Evolutionary conservation across 176 grass and related monocot genomes (phyloP), one percentile per base, ranked within the genome.

Genomic region (Pharus latifolius): DNA sequence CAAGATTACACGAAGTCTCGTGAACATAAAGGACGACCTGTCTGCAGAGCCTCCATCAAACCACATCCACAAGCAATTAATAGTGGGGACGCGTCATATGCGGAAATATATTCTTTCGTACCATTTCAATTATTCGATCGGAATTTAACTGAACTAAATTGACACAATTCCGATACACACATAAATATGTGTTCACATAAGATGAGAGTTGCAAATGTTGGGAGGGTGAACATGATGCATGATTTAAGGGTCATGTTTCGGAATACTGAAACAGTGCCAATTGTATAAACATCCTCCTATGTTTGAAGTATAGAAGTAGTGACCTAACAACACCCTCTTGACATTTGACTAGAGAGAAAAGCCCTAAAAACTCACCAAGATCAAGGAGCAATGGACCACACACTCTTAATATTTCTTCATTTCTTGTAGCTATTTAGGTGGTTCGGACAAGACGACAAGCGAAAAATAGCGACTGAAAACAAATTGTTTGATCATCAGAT

Each of bases 311-410:
- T 23, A 54, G 14, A 67, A 69, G 63, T 73, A 74, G 49, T 54
- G 6, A 56, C 11, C 76, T 18, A 73, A 26, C 55, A 19, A 25
- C 59, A 27, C 10, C 74, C 60, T 53, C 44, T 35, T 4, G 8
- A 32, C 69, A 58, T 80, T 63, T 74, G 56, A 80, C 75, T 57
- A 63, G 31, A 76, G 58, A 57, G 77, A 86, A 81, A 42, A 70
- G 3, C 41, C 56, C 77, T 81, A 81, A 77, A 81, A 9, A 69
- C 65, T 86, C 77, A 71, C 65, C 65, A 25, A 71, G 72, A 76
- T 86, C 71, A 86, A 86, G 77, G 77, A 52, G 52, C 32, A 34
- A 25, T 69, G 77, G 65, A 80, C 64, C 83, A 81, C 64, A 20
- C 33, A 6, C 18, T 59, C 38, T 41, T 19, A 31, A n/a, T n/a